A percentile compares a stretch with the other conserved stretches of the same genome.
Evolutionary conservation across 2,329 filamentous ascomycete species (phyloP).

Genomic region (Alternaria hordeiaustralica): DNA sequence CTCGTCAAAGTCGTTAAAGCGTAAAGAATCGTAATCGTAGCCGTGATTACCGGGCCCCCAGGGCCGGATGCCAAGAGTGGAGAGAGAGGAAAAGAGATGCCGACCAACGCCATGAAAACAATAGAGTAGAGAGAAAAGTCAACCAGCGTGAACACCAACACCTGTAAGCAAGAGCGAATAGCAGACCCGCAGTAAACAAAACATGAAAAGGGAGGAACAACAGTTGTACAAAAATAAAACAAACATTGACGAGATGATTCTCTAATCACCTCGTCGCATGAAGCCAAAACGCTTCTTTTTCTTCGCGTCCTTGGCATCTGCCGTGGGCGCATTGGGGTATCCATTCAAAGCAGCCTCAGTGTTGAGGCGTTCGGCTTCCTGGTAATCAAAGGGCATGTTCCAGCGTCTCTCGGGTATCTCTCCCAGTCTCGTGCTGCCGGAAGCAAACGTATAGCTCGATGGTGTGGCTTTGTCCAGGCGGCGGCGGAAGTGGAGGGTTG

Average conservation of each 20-base stretch:
- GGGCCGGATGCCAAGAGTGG: constrained; percentile 5
- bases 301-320: constrained; percentile 9
- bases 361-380: constrained; percentile 52
- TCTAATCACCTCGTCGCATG: constrained; percentile 11
- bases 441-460: constrained; percentile 53
- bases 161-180: background rate
- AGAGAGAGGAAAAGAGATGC: constrained; percentile 1
- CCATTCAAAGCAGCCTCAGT: constrained; percentile 39
- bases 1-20: constrained; percentile 12
- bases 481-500: constrained; percentile 24
- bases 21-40: constrained; percentile 12
- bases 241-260: background rate
- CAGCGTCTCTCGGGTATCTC: constrained; percentile 56
- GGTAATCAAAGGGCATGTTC: constrained; percentile 52
- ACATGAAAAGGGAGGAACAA: background rate
- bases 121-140: background rate
- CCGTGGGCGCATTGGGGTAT: constrained; percentile 11
- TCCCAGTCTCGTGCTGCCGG: constrained; percentile 56
- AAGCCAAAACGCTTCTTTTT: constrained; percentile 16
- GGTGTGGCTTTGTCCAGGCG: constrained; percentile 46
- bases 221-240: constrained; percentile 4
- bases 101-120: background rate
- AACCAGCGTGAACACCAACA: background rate
- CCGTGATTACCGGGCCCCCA: constrained; percentile 12
- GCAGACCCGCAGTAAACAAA: background rate